Conservation (phyloP, 1,139 yeast genomes). For the Kodamaea sp. region DNA sequence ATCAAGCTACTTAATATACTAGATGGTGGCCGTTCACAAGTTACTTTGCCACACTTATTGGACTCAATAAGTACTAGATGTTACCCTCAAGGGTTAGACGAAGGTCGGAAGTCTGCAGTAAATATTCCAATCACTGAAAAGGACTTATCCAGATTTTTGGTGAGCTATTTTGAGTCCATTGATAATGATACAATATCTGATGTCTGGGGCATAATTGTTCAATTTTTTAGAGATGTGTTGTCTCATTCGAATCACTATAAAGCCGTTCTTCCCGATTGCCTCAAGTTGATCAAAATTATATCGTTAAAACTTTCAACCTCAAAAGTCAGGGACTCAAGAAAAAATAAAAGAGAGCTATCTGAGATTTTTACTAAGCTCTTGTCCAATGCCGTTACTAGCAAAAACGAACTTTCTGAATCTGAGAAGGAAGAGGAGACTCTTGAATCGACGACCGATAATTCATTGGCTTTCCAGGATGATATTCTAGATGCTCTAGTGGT, state of each 20-base stretch:
- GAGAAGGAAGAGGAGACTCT: slow-evolving; percentile 8
- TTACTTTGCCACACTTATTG: slow-evolving; percentile 69
- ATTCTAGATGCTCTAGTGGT: slow-evolving; percentile 35
- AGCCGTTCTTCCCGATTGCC: slow-evolving; percentile 50
- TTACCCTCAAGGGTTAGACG: slow-evolving; percentile 32
- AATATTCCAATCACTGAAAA: slow-evolving; percentile 43
- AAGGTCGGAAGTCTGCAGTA: slow-evolving; percentile 42
- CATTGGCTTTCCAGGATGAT: slow-evolving; percentile 30
- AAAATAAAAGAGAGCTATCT: slow-evolving; percentile 62
- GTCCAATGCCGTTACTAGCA: slow-evolving; percentile 27
- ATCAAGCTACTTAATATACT: slow-evolving; percentile 67
- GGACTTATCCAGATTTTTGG: slow-evolving; percentile 52
- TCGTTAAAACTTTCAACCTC: slow-evolving; percentile 58
- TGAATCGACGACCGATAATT: not conserved
- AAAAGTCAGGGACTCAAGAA: slow-evolving; percentile 62
- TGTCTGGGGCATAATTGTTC: slow-evolving; percentile 59
- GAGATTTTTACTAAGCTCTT: slow-evolving; percentile 64
- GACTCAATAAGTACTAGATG: slow-evolving; percentile 49
- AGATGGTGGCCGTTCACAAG: slow-evolving; percentile 82
- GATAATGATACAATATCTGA: slow-evolving; percentile 80
- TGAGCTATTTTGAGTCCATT: slow-evolving; percentile 60
- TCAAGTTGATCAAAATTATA: slow-evolving; percentile 52
- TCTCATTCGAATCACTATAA: slow-evolving; percentile 52
- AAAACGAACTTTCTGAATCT: slow-evolving; percentile 8
- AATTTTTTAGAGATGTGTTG: slow-evolving; percentile 60